phyloP scores from a whole-genome alignment of 2,329 filamentous ascomycete genomes.

The Epichloe sp. region DNA sequence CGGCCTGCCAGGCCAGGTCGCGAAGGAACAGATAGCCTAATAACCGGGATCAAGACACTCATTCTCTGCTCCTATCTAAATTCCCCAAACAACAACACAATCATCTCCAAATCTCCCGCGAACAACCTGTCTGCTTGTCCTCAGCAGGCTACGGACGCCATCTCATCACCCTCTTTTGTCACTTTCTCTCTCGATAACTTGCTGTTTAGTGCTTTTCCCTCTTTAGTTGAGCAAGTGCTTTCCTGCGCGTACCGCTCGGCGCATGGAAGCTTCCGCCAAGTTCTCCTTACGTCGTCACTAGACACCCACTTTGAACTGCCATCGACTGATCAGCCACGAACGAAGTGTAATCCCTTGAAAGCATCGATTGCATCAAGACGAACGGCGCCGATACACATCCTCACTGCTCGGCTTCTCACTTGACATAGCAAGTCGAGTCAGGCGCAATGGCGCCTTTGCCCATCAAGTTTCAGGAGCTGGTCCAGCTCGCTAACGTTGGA shows the following conservation, averaged over 20 bases:
- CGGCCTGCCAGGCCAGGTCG: slow-evolving; percentile 2
- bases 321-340: slow-evolving; percentile 7
- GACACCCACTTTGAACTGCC: slow-evolving; percentile 8
- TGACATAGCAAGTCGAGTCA: slow-evolving; percentile 13
- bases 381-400: not conserved
- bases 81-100: slow-evolving; percentile 8
- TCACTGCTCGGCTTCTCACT: slow-evolving; percentile 9
- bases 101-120: slow-evolving; percentile 7
- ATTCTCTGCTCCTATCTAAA: slow-evolving; percentile 5
- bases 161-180: slow-evolving; percentile 7
- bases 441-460: slow-evolving; percentile 56
- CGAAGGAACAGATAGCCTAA: slow-evolving; percentile 21
- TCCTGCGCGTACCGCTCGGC: slow-evolving; percentile 18
- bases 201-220: slow-evolving; percentile 6
- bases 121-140: slow-evolving; percentile 14
- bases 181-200: slow-evolving; percentile 11
- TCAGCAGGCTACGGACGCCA: slow-evolving; percentile 14
- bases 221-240: slow-evolving; percentile 4
- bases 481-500: slow-evolving; percentile 46
- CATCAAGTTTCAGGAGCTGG: slow-evolving; percentile 87
- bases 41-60: slow-evolving; percentile 13
- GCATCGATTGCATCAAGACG: slow-evolving; percentile 9
- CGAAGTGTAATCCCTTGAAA: slow-evolving; percentile 11
- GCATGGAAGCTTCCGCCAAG: slow-evolving; percentile 24
- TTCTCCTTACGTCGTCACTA: slow-evolving; percentile 13